Evolutionary conservation across 1,284 basidiomycete species (phyloP).

Genomic region (Malassezia nana): DNA sequence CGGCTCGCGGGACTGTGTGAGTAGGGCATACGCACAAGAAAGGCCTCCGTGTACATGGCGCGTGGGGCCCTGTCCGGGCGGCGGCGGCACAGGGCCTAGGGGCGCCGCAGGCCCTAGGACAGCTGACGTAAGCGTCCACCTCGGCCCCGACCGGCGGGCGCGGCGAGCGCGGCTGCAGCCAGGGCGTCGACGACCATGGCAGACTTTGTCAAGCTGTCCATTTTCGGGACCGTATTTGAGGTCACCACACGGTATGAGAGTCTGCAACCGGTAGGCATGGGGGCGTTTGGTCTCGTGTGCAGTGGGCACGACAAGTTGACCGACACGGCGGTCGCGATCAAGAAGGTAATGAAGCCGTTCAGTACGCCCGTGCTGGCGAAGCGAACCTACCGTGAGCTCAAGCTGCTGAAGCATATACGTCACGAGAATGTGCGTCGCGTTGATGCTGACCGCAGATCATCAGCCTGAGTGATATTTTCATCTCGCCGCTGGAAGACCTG

Average conservation of each 20-base stretch:
- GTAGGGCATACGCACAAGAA: not conserved
- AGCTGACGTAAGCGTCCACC: not conserved
- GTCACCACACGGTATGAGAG: conserved; percentile 79
- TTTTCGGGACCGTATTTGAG: conserved; percentile 93
- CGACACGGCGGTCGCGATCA: conserved; percentile 85
- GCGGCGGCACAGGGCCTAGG: too few relatives aligned
- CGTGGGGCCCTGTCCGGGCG: too few relatives aligned
- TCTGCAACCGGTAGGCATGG: conserved; percentile 99
- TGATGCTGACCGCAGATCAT: conserved; percentile 67
- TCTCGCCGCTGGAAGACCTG: conserved; percentile 85
- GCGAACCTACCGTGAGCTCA: conserved; percentile 94
- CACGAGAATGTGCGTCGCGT: conserved; percentile 73
- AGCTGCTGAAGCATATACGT: conserved; percentile 94
- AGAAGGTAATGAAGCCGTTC: conserved; percentile 99
- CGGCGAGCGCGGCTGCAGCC: too few relatives aligned
- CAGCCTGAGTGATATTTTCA: conserved; percentile 96
- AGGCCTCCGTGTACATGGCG: not conserved
- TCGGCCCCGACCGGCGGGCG: too few relatives aligned
- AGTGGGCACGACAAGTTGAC: conserved; percentile 97
- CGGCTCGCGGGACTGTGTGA: conserved; percentile 8
- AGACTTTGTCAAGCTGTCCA: conserved; percentile 88
- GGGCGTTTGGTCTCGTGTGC: conserved; percentile 55
- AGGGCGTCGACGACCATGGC: conserved; percentile 48
- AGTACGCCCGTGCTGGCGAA: conserved; percentile 96
- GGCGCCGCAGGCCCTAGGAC: not conserved